Percentiles rank a stretch among this genome's conserved stretches.
These are phyloP conservation scores for Trichophyton mentagrophytes DNA, from an alignment of 2,329 filamentous ascomycete species.

Conservation along the genomic window DNA sequence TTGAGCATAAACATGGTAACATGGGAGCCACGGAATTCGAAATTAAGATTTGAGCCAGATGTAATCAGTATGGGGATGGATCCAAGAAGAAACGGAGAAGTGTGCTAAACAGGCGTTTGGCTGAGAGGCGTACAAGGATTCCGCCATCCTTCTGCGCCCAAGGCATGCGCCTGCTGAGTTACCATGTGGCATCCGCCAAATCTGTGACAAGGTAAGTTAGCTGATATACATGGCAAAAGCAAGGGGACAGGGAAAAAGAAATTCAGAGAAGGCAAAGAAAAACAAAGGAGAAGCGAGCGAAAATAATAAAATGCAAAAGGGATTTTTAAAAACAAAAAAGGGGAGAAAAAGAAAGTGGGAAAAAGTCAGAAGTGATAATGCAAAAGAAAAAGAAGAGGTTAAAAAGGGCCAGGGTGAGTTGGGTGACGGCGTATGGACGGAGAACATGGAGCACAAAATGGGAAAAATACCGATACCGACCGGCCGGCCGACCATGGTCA, in stretches of 20 bases:
- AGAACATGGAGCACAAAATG: not conserved
- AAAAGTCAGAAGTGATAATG: not conserved
- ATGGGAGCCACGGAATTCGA: conserved; percentile 4
- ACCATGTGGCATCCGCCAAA: conserved; percentile 1
- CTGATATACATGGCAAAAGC: not conserved
- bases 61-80: not conserved
- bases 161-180: not conserved
- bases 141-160: conserved; percentile 3
- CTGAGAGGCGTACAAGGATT: conserved; percentile 3
- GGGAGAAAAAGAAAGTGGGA: not conserved
- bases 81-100: not conserved
- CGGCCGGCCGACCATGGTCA: not conserved
- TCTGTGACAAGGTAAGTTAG: conserved; percentile 1
- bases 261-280: not conserved
- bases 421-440: not conserved
- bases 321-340: not conserved
- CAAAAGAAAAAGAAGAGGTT: not conserved
- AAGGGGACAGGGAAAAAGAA: too few species aligned
- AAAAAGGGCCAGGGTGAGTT: not conserved
- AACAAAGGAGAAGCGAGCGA: not conserved
- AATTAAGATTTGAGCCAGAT: conserved; percentile 4
- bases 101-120: conserved; percentile 2
- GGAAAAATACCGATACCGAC: conserved; percentile 3
- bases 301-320: not conserved
- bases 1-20: conserved; percentile 2